A percentile compares a stretch with the other conserved stretches of the same genome.
These are phyloP conservation scores for Ophiostoma perfectum DNA, from an alignment of 2,329 filamentous ascomycete species.

Conservation along the genomic window DNA sequence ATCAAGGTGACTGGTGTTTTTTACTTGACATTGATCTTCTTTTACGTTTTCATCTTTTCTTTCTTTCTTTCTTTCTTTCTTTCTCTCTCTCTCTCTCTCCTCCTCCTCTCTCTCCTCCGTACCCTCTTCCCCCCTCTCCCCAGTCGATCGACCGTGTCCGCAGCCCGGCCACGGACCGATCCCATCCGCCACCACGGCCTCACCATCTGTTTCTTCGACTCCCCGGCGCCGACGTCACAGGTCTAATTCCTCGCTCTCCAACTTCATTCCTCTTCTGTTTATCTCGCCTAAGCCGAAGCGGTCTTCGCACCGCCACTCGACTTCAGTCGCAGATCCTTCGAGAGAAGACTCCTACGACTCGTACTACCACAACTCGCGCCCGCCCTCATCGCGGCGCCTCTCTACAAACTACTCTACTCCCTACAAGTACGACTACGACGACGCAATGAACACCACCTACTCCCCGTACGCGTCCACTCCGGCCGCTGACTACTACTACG, in stretches of 20 bases:
- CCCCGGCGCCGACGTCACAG: conserved; percentile 26
- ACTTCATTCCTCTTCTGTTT: conserved; percentile 25
- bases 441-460: conserved; percentile 39
- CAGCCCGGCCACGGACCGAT: conserved; percentile 27
- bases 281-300: conserved; percentile 25
- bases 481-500: conserved; percentile 46
- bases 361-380: conserved; percentile 16
- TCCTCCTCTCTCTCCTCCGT: not conserved
- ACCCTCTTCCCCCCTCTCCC: not conserved
- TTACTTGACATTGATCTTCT: conserved; percentile 21
- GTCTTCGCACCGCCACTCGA: conserved; percentile 20
- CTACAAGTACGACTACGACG: conserved; percentile 32
- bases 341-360: conserved; percentile 10
- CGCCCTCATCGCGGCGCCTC: conserved; percentile 10
- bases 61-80: not conserved
- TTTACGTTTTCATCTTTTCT: conserved; percentile 38
- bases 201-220: conserved; percentile 23
- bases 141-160: conserved; percentile 27
- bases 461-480: conserved; percentile 46
- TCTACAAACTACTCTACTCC: conserved; percentile 4
- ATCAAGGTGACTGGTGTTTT: conserved; percentile 54
- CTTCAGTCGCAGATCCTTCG: conserved; percentile 16
- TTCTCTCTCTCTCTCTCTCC: not conserved
- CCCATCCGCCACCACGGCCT: conserved; percentile 25
- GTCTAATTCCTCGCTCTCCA: conserved; percentile 25